Evolutionary conservation across 805 yeast genomes (phyloP), one percentile per base, ranked within the genome.

Genomic region (Candida montana): DNA sequence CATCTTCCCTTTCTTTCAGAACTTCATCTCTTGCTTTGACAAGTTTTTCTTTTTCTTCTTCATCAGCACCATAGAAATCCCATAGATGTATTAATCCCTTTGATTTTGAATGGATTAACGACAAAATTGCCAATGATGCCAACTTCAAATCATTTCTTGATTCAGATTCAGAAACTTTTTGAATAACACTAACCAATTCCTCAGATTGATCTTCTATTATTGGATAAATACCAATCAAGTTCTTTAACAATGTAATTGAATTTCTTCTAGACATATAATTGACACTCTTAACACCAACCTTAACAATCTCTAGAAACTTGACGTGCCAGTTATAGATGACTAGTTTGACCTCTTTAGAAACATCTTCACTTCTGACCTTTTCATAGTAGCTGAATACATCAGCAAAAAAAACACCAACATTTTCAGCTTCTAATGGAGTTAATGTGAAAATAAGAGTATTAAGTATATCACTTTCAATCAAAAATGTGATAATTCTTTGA

Each of bases 231-330:
- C 72, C 71, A 16, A 81, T 62, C 33, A 82, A 61, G 49, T 78
- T 79, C 55, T 82, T 86, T 66, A 89, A 65, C 51, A 87, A 77
- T 1, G 85, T 82, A 44, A 89, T 84, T 3, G 87, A 76, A 61
- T 89, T 90, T 41, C 89, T 75, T 39, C 93, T 72, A 2, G 84
- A 79, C 77, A 85, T 83, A 58, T 88, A 90, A 41, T 82, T 83
- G 3, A 64, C 58, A 7, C 75, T 71, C 50, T 62, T 45, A 37
- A 47, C 24, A 54, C 49, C 40, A 45, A 41, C 30, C 46, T 48
- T 18, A 44, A 51, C 10, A 46, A 44, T 55, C 7, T 61, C 58
- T 12, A 78, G 60, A 7, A 85, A 57, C 1, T 56, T 52, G 3
- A 61, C 48, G 54, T 87, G 88, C 75, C 83, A 83, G 8, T 69